A percentile compares a stretch with the other conserved stretches of the same genome.
Evolutionary conservation across 768 basidiomycete species (phyloP).

Genomic region (Boletus rubroflammeus): DNA sequence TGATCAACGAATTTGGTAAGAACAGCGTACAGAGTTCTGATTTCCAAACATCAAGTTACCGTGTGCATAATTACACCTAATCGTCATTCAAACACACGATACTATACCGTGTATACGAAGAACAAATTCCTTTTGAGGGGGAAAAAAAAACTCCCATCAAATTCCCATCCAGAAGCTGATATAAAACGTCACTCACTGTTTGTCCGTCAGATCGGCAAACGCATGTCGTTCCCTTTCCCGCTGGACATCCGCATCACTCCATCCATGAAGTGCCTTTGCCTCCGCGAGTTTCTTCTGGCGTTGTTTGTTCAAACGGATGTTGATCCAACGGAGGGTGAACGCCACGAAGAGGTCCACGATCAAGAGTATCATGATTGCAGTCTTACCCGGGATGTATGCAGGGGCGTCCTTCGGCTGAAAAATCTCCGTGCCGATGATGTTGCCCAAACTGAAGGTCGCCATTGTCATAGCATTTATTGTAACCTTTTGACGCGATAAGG

Average conservation of each 20-base stretch:
- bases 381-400: slow-evolving; percentile 63
- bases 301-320: slow-evolving; percentile 49
- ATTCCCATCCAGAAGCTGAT: neutral
- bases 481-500: slow-evolving; percentile 28
- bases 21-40: neutral
- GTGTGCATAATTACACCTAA: neutral
- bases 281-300: slow-evolving; percentile 41
- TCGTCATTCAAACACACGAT: neutral
- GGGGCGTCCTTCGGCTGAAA: slow-evolving; percentile 62
- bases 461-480: slow-evolving; percentile 62
- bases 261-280: slow-evolving; percentile 45
- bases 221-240: slow-evolving; percentile 57
- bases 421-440: slow-evolving; percentile 61
- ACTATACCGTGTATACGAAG: slow-evolving; percentile 55
- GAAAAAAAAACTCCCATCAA: neutral
- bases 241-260: slow-evolving; percentile 56
- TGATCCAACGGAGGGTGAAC: slow-evolving; percentile 50
- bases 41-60: slow-evolving; percentile 3
- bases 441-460: slow-evolving; percentile 51
- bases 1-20: slow-evolving; percentile 3
- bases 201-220: slow-evolving; percentile 62
- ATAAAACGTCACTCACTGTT: slow-evolving; percentile 42
- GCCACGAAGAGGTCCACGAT: slow-evolving; percentile 48
- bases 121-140: slow-evolving; percentile 47
- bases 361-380: slow-evolving; percentile 59